Evolutionary conservation across 345 rosid species (phyloP), one percentile per base, ranked within the genome.

Genomic region (Eucalyptus coolabah): DNA sequence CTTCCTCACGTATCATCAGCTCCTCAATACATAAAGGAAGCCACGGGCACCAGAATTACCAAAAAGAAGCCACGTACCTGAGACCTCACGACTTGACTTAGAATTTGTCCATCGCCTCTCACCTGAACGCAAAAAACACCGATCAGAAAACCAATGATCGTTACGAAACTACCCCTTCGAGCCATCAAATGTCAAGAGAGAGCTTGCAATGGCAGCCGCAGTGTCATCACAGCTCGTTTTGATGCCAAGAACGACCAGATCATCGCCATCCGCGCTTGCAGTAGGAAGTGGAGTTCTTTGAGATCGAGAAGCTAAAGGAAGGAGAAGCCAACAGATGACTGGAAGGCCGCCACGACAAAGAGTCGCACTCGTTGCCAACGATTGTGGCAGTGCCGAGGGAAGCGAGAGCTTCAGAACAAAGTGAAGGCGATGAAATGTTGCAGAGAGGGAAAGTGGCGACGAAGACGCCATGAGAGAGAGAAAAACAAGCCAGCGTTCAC

Each of bases 161-260:
- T 88, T 30, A 14, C 83, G 50, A 51, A 86, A 89, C 32, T 8
- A 69, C 1, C 21, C 42, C 42, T 18, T n/a, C 85, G 18, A 60
- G 87, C 50, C 18, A 77, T 21, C 88, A 49, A 0, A 88, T 21
- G 12, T 3, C 60, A 87, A 88, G 54, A n/a, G 44, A 82, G 37
- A 1, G 53, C 96, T 91, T 86, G 96, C 99, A 40, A 98, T 92
- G 89, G 98, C 99, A 44, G 98, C 98, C 0, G 98, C 99, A 24
- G 99, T 97, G 94, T 97, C 97, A 51, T 98, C 96, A 69, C 98
- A 92, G 93, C 99, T 97, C 32, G 95, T 97, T 92, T 98, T 96
- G 59, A 97, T 95, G 50, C 99, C 99, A 30, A 98, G 95, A 88
- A 98, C 95, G 42, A 97, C 93, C 93, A 97, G 93, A 90, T 94